Evolutionary conservation across 106 monocot species (phyloP).

Genomic region (Dendrobium catenatum): DNA sequence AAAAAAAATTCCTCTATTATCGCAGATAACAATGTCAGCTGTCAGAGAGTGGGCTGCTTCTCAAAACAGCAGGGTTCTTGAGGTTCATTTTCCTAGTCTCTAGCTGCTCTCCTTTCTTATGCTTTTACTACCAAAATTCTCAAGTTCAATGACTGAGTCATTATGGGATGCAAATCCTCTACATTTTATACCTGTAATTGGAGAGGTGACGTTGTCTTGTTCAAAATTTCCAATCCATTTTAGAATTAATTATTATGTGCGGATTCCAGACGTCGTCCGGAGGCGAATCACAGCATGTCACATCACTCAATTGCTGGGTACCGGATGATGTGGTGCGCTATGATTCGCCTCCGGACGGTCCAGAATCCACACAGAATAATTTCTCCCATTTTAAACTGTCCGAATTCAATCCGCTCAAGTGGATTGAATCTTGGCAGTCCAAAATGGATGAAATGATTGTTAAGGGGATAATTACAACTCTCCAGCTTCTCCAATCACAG

Average conservation of each 20-base stretch:
- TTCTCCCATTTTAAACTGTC: neutral
- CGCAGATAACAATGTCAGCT: conserved; percentile 87
- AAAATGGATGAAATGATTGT: neutral
- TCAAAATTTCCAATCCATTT: neutral
- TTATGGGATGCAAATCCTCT: no score
- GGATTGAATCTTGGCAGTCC: neutral
- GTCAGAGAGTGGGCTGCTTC: conserved; percentile 96
- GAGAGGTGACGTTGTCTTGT: neutral
- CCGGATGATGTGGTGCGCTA: no score
- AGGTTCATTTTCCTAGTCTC: conserved; percentile 35
- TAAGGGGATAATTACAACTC: neutral
- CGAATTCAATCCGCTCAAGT: no score
- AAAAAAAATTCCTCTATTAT: neutral
- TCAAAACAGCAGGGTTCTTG: conserved; percentile 52
- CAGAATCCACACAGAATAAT: no score
- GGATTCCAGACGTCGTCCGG: no score
- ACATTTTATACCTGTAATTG: neutral
- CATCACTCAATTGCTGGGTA: no score
- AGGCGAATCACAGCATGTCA: no score
- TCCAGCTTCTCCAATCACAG: neutral
- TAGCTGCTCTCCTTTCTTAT: neutral
- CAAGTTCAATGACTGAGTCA: neutral
- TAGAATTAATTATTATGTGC: neutral
- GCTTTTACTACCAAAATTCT: neutral
- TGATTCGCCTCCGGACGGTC: no score